A percentile compares a stretch with the other conserved stretches of the same genome.
Evolutionary conservation across 2,329 filamentous ascomycete species (phyloP).

Genomic region (Talaromyces islandicus): DNA sequence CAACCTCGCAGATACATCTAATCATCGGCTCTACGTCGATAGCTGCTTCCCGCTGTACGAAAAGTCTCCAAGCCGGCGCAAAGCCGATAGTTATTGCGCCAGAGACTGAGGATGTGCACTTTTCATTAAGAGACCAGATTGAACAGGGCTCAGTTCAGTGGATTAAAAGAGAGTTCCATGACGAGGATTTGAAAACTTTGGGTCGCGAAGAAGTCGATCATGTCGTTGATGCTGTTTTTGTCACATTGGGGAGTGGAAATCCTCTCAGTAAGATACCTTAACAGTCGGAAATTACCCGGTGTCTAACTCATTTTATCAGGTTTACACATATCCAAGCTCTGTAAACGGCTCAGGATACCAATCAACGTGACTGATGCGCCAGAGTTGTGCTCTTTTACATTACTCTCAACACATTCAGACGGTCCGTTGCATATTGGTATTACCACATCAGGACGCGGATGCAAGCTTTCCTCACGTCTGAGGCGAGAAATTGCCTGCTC

Average conservation of each 20-base stretch:
- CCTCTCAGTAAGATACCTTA: slow-evolving; percentile 41
- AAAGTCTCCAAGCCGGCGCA: slow-evolving; percentile 77
- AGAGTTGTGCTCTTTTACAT: slow-evolving; percentile 77
- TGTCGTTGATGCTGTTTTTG: slow-evolving; percentile 88
- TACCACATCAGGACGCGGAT: slow-evolving; percentile 90
- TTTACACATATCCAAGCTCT: slow-evolving; percentile 65
- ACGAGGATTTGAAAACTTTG: slow-evolving; percentile 65
- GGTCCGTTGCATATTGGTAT: slow-evolving; percentile 92
- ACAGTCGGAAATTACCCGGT: slow-evolving; percentile 27
- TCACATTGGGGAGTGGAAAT: slow-evolving; percentile 57
- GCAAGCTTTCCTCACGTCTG: slow-evolving; percentile 85
- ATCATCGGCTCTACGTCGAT: slow-evolving; percentile 82
- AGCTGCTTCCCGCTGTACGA: slow-evolving; percentile 74
- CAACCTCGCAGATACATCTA: slow-evolving; percentile 58
- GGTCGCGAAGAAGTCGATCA: slow-evolving; percentile 72
- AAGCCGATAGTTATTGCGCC: slow-evolving; percentile 73
- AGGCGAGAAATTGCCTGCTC: slow-evolving; percentile 79
- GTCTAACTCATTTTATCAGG: slow-evolving; percentile 34
- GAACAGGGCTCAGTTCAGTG: slow-evolving; percentile 37
- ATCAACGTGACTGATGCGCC: slow-evolving; percentile 89
- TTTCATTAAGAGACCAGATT: slow-evolving; percentile 45
- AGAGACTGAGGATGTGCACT: slow-evolving; percentile 54
- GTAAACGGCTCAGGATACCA: slow-evolving; percentile 74
- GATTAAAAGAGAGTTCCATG: slow-evolving; percentile 53
- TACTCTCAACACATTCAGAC: slow-evolving; percentile 83